Evolutionary conservation across 208 protist genomes (phyloP), one percentile per base, ranked within the genome.

Genomic region (Eutreptiella sp.): DNA sequence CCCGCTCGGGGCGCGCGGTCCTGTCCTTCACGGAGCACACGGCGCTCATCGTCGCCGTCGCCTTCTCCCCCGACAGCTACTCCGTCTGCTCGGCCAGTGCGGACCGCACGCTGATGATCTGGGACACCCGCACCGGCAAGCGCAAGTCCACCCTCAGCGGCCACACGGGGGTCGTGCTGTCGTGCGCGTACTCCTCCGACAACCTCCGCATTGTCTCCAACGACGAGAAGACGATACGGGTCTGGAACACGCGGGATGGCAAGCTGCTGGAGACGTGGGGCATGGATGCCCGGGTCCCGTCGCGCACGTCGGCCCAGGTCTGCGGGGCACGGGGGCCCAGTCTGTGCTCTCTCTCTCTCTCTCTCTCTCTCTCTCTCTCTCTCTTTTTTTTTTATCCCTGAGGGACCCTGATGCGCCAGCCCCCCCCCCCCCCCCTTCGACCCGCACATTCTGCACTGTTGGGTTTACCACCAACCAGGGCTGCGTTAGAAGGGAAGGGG

Each of bases 141-240:
- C 81, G 79, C 5, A 57, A 68, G 23, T 73, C 77, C 43, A 80
- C 69, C 16, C 72, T 92, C 3, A 59, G 34, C 1, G 83, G 85
- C 11, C 85, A 92, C 67, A 54, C 57, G 0, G 83, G 78, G 31
- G 87, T 92, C 52, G 79, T 92, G 39, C 66, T 88, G 26, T 67
- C 80, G 0, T 92, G 85, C 53, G 78, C 68, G 58, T 92, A 85
- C 71, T 78, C 72, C 29, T 58, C 68, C 4, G 78, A 89, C 45
- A 81, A 83, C 0, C 64, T 61, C n/a, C 53, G 76, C 70, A 88
- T 92, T 48, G 61, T 92, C 36, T 88, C 81, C 71, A 92, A 89
- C 67, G 85, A 89, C 54, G 83, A 92, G 64, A 66, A 29, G 0
- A 29, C 73, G 32, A 52, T 92, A n/a, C 74, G 72, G n/a, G 83